A percentile compares a stretch with the other conserved stretches of the same genome.
Conservation (phyloP, 2,329 filamentous ascomycete genomes). For the Aspergillus fumigatus region DNA sequence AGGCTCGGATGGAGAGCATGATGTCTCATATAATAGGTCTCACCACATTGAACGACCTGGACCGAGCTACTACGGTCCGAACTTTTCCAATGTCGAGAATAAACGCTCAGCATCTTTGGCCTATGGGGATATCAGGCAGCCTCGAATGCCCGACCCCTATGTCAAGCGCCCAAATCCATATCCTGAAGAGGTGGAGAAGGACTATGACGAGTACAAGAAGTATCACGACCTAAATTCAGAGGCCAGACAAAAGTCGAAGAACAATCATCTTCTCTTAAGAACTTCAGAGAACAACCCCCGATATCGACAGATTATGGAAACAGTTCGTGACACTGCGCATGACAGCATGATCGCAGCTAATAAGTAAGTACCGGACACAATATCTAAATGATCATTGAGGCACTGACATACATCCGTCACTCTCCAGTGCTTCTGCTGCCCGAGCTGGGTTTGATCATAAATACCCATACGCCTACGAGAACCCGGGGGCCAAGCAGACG, state of each 20-base stretch:
- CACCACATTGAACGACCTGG: not conserved
- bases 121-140: not conserved
- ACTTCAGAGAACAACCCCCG: too few relatives aligned
- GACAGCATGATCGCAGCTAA: too few relatives aligned
- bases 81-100: not conserved
- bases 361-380: too few relatives aligned
- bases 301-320: too few relatives aligned
- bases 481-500: too few relatives aligned
- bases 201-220: not conserved
- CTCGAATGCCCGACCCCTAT: not conserved
- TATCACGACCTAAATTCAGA: not conserved
- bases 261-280: too few relatives aligned
- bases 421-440: too few relatives aligned
- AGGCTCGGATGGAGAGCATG: not conserved
- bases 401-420: too few relatives aligned
- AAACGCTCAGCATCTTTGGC: not conserved
- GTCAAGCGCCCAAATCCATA: not conserved
- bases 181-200: not conserved
- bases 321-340: too few relatives aligned
- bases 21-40: not conserved
- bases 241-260: not conserved
- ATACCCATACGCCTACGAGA: too few relatives aligned
- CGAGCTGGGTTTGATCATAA: too few relatives aligned
- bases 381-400: too few relatives aligned
- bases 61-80: slow-evolving; percentile 2